A percentile compares a stretch with the other conserved stretches of the same genome.
Evolutionary conservation across 371 early-diverging fungal genomes (phyloP).

Genomic region (Polyrhizophydium stewartii): DNA sequence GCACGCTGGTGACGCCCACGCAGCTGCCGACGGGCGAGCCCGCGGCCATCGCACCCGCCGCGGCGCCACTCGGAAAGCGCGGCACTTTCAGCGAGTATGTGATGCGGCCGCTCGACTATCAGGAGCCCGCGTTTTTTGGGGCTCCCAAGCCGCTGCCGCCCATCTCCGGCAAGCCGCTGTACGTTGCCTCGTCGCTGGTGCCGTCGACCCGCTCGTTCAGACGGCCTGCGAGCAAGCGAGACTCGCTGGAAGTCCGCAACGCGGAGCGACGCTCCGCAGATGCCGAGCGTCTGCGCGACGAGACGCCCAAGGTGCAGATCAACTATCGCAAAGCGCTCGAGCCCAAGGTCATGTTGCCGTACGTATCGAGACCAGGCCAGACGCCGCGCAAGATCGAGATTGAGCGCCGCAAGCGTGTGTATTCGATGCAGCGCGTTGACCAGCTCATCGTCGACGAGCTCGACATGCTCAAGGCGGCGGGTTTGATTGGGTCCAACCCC

Average conservation of each 20-base stretch:
- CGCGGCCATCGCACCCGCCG: not conserved
- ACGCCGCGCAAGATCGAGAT: conserved; percentile 51
- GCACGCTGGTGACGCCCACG: not conserved
- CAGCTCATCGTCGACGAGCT: conserved; percentile 16
- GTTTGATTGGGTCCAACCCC: not conserved
- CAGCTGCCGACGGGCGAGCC: not conserved
- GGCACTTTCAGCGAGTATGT: not conserved
- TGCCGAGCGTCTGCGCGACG: not conserved
- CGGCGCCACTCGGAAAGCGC: not conserved
- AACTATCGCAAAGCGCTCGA: conserved; percentile 40
- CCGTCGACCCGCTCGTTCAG: not conserved
- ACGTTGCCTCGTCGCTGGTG: not conserved
- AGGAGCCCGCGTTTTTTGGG: not conserved
- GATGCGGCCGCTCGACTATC: not conserved
- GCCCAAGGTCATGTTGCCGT: conserved; percentile 50
- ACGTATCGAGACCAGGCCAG: conserved; percentile 33
- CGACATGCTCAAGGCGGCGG: not conserved
- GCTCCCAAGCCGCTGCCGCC: not conserved
- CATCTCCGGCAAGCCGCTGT: not conserved
- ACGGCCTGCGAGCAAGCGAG: not conserved
- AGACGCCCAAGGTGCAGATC: not conserved
- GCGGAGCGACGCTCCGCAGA: not conserved
- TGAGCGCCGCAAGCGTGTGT: conserved; percentile 44
- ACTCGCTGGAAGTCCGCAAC: too few relatives aligned
- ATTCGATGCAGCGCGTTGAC: conserved; percentile 30